Evolutionary conservation across 306 rosid species (phyloP).

Genomic region (Cicer judaicum): DNA sequence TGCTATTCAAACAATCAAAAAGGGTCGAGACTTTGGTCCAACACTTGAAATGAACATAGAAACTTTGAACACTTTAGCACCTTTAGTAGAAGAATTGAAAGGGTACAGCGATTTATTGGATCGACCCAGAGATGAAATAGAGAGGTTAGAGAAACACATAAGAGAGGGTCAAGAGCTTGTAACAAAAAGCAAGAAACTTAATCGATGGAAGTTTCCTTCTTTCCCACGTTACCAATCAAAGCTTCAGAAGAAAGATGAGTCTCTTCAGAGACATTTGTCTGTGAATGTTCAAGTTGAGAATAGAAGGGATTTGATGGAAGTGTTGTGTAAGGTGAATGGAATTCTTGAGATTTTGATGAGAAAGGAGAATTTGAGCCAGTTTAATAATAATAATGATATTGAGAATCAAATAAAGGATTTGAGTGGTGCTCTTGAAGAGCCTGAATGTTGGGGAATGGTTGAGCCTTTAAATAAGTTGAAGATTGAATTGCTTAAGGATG

Average conservation of each 20-base stretch:
- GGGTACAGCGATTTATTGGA: slow-evolving; percentile 20
- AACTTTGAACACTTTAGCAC: slow-evolving; percentile 36
- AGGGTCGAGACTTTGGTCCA: not conserved
- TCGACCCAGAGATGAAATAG: slow-evolving; percentile 40
- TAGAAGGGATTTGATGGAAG: slow-evolving; percentile 44
- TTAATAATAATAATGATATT: not conserved
- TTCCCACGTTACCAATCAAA: slow-evolving; percentile 36
- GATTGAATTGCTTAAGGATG: slow-evolving; percentile 48
- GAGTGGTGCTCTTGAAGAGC: slow-evolving; percentile 50
- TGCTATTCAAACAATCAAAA: slow-evolving; percentile 2
- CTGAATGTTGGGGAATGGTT: slow-evolving; percentile 49
- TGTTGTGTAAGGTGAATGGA: not conserved
- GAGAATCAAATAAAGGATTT: not conserved
- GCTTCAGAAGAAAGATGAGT: slow-evolving; percentile 1
- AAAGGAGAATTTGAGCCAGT: not conserved
- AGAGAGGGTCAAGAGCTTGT: slow-evolving; percentile 44
- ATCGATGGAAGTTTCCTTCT: slow-evolving; percentile 33
- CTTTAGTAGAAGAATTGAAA: slow-evolving; percentile 34
- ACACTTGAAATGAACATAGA: slow-evolving; percentile 23
- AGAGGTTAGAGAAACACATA: slow-evolving; percentile 22
- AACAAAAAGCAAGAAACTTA: slow-evolving; percentile 35
- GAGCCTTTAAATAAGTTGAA: slow-evolving; percentile 47
- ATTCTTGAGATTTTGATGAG: slow-evolving; percentile 3
- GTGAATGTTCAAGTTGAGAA: slow-evolving; percentile 34
- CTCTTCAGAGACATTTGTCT: slow-evolving; percentile 18